Percentiles rank a stretch among this genome's conserved stretches.
phyloP scores from a whole-genome alignment of 192 early-diverging fungal genomes.

The Gamsiella multidivaricata region DNA sequence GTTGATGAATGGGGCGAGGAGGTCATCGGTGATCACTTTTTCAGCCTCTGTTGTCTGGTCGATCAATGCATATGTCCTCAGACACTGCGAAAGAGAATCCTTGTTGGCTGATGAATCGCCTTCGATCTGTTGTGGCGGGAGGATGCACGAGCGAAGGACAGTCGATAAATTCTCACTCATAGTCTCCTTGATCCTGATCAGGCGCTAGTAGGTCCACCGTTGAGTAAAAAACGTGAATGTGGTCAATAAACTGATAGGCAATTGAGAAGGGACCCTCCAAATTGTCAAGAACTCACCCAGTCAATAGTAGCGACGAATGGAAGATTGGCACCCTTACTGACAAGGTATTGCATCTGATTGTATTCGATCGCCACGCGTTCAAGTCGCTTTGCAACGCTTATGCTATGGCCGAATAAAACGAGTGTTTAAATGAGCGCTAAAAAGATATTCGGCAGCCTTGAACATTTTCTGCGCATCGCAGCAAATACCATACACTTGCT shows the following conservation, averaged over 20 bases:
- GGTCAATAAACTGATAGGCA: background rate
- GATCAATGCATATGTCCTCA: conserved; percentile 80
- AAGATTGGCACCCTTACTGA: conserved; percentile 66
- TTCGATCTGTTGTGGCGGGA: conserved; percentile 23
- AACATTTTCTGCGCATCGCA: no score
- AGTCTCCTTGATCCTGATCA: conserved; percentile 78
- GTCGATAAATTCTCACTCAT: conserved; percentile 69
- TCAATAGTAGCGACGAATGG: conserved; percentile 79
- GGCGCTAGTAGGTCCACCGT: conserved; percentile 60
- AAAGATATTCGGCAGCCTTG: no score
- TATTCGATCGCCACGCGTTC: conserved; percentile 88
- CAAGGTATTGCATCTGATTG: conserved; percentile 85
- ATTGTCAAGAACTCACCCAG: conserved; percentile 65
- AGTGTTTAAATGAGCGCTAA: no score
- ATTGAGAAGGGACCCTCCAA: background rate
- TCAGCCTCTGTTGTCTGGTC: conserved; percentile 76
- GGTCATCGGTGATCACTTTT: conserved; percentile 66
- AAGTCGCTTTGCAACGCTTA: conserved; percentile 74
- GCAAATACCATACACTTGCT: background rate
- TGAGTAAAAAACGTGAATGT: conserved; percentile 5
- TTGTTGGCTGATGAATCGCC: conserved; percentile 47
- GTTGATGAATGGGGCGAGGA: conserved; percentile 64
- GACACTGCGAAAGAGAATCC: conserved; percentile 70
- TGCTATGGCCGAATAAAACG: conserved; percentile 21
- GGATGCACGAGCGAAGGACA: conserved; percentile 65